A percentile compares a stretch with the other conserved stretches of the same genome.
Conservation (phyloP, 139 green algal species). For the Chlamydomonas sp. region DNA sequence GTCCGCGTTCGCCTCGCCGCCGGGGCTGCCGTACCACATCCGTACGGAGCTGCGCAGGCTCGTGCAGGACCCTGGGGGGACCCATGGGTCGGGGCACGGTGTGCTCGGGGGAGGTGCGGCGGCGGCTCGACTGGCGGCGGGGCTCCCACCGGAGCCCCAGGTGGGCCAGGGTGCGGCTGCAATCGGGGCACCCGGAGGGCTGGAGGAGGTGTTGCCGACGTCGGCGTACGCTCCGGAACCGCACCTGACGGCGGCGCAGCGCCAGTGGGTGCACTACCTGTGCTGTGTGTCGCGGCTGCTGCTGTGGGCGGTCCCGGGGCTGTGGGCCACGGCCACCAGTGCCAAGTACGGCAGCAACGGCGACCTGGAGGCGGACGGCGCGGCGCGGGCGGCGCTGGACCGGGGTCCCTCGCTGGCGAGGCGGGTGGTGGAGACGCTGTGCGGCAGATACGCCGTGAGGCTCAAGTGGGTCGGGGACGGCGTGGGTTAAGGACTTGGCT, state of each 20-base stretch:
- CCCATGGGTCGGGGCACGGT: neutral
- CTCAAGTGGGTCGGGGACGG: neutral
- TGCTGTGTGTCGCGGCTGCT: conserved; percentile 18
- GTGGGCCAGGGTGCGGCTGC: too few relatives aligned
- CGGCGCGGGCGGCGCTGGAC: neutral
- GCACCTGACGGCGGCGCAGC: conserved; percentile 8
- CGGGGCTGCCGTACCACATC: conserved; percentile 19
- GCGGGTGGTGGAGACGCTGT: conserved; percentile 12
- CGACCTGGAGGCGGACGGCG: neutral
- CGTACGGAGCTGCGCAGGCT: conserved; percentile 24
- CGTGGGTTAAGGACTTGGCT: too few relatives aligned
- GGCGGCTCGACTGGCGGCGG: too few relatives aligned
- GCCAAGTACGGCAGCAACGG: conserved; percentile 22
- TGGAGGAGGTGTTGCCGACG: neutral
- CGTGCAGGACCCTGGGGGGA: conserved; percentile 14
- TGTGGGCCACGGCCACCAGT: conserved; percentile 32
- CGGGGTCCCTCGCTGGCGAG: conserved; percentile 8
- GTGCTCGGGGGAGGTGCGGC: neutral
- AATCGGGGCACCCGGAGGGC: neutral
- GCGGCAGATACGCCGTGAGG: conserved; percentile 3
- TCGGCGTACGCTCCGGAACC: conserved; percentile 10
- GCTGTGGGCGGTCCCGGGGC: conserved; percentile 18
- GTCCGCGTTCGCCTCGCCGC: neutral
- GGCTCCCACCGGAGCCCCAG: too few relatives aligned
- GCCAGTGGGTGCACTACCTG: conserved; percentile 38